These are phyloP conservation scores for Neophaeococcomyces aloes DNA, from an alignment of 2,329 filamentous ascomycete genomes.

Conservation along the genomic window DNA sequence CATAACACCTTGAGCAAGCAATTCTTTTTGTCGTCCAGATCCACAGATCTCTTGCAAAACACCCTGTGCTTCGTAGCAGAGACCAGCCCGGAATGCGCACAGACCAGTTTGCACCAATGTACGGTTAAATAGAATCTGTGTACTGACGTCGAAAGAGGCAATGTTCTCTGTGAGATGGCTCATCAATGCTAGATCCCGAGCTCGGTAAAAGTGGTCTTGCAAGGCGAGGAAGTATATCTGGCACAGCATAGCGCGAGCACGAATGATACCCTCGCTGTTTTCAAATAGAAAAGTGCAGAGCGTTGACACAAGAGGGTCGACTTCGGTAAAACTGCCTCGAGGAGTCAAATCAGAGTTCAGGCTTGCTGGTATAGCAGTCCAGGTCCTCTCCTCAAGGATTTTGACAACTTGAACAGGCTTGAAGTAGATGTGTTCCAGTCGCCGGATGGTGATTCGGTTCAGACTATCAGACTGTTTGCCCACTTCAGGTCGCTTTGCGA, in stretches of 20 bases:
- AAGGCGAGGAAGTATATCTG: slow-evolving; percentile 97
- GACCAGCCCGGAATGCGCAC: slow-evolving; percentile 91
- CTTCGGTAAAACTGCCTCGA: slow-evolving; percentile 56
- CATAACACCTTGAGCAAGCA: slow-evolving; percentile 94
- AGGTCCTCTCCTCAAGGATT: slow-evolving; percentile 88
- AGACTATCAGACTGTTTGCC: slow-evolving; percentile 75
- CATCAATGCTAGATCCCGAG: slow-evolving; percentile 99
- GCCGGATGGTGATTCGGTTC: slow-evolving; percentile 86
- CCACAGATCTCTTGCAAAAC: slow-evolving; percentile 97
- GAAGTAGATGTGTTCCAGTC: slow-evolving; percentile 97
- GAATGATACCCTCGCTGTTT: slow-evolving; percentile 89
- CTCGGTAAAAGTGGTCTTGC: slow-evolving; percentile 95
- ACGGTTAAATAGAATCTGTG: slow-evolving; percentile 97
- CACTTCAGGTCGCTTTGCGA: slow-evolving; percentile 54
- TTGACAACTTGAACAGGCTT: slow-evolving; percentile 91
- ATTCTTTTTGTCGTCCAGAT: slow-evolving; percentile 93
- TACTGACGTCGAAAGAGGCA: slow-evolving; percentile 88
- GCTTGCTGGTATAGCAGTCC: slow-evolving; percentile 62
- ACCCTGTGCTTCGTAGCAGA: slow-evolving; percentile 95
- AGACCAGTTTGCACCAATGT: slow-evolving; percentile 96
- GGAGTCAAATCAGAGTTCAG: slow-evolving; percentile 75
- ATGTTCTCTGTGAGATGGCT: slow-evolving; percentile 98
- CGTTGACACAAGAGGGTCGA: slow-evolving; percentile 65
- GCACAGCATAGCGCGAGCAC: slow-evolving; percentile 92
- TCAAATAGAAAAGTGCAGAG: slow-evolving; percentile 93